These are phyloP conservation scores for Sporothrix euskadiensis DNA, from an alignment of 2,329 filamentous ascomycete genomes.

Conservation along the genomic window DNA sequence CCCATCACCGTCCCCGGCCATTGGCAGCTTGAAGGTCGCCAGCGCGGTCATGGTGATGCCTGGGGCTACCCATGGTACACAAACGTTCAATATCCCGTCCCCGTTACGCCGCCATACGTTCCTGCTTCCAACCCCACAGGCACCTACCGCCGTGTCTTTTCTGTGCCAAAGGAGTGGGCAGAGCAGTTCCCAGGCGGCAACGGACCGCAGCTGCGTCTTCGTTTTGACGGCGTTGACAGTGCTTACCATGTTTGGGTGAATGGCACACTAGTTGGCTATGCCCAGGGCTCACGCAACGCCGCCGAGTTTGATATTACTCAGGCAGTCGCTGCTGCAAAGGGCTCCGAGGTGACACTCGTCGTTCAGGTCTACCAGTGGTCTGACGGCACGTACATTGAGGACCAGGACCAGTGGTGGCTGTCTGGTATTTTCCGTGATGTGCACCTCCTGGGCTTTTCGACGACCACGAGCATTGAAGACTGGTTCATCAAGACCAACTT, in stretches of 20 bases:
- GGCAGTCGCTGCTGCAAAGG: slow-evolving; percentile 24
- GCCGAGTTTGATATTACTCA: slow-evolving; percentile 67
- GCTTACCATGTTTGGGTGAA: slow-evolving; percentile 72
- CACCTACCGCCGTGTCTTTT: slow-evolving; percentile 59
- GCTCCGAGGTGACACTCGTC: slow-evolving; percentile 42
- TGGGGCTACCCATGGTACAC: slow-evolving; percentile 68
- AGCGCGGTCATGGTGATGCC: slow-evolving; percentile 11
- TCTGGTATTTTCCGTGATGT: slow-evolving; percentile 69
- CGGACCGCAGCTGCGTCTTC: slow-evolving; percentile 53
- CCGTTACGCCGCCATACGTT: slow-evolving; percentile 63
- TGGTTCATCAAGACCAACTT: slow-evolving; percentile 58
- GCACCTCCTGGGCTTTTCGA: slow-evolving; percentile 58
- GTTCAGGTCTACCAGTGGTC: slow-evolving; percentile 72
- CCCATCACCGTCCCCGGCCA: slow-evolving; percentile 62
- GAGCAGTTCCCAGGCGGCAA: slow-evolving; percentile 38
- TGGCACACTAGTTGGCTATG: slow-evolving; percentile 63
- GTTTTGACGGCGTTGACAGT: slow-evolving; percentile 72
- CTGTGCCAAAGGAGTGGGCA: slow-evolving; percentile 50
- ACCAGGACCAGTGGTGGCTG: slow-evolving; percentile 70
- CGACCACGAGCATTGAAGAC: slow-evolving; percentile 55
- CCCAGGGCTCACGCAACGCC: slow-evolving; percentile 67
- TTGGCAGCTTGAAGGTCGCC: slow-evolving; percentile 66
- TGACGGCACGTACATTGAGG: slow-evolving; percentile 69
- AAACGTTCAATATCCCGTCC: slow-evolving; percentile 66
- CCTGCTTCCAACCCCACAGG: slow-evolving; percentile 66